Conservation (phyloP, 2,329 filamentous ascomycete genomes). For the Ophiocordyceps camponoti-leonardi region DNA sequence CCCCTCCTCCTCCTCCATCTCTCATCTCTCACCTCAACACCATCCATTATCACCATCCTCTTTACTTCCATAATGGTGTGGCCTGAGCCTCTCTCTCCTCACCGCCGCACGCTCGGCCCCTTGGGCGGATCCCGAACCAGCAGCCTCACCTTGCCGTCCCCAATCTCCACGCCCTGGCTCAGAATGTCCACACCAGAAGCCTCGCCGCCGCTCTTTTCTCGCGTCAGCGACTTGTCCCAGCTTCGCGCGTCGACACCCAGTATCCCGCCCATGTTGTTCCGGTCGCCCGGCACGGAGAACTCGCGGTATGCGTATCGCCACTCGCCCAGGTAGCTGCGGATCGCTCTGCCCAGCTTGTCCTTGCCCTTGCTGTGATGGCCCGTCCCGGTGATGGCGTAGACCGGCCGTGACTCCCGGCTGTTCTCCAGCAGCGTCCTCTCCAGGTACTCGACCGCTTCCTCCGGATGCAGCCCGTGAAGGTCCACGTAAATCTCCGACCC, state of each 20-base stretch:
- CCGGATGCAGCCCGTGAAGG: constrained; percentile 92
- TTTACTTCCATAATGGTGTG: not conserved
- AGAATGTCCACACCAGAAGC: constrained; percentile 36
- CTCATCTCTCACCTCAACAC: not conserved
- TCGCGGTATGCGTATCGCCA: constrained; percentile 93
- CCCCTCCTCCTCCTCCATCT: not conserved
- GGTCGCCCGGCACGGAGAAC: constrained; percentile 90
- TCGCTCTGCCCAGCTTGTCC: constrained; percentile 92
- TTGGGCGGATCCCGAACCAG: constrained; percentile 44
- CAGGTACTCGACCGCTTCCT: constrained; percentile 90
- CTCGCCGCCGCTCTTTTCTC: constrained; percentile 26
- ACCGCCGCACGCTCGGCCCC: constrained; percentile 32
- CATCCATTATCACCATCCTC: not conserved
- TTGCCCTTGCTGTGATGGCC: constrained; percentile 97
- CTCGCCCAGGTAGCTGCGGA: constrained; percentile 80
- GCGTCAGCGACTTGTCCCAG: constrained; percentile 43
- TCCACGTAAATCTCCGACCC: constrained; percentile 78
- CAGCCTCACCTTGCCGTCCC: constrained; percentile 47
- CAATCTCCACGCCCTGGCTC: constrained; percentile 49
- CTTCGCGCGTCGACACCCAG: constrained; percentile 50
- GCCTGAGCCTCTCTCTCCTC: constrained; percentile 7
- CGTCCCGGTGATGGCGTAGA: constrained; percentile 94
- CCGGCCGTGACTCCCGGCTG: constrained; percentile 49
- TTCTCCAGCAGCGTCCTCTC: constrained; percentile 79
- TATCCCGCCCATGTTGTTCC: constrained; percentile 64